Evolutionary conservation across 2,329 filamentous ascomycete species (phyloP).

Genomic region (Escovopsis sp.): DNA sequence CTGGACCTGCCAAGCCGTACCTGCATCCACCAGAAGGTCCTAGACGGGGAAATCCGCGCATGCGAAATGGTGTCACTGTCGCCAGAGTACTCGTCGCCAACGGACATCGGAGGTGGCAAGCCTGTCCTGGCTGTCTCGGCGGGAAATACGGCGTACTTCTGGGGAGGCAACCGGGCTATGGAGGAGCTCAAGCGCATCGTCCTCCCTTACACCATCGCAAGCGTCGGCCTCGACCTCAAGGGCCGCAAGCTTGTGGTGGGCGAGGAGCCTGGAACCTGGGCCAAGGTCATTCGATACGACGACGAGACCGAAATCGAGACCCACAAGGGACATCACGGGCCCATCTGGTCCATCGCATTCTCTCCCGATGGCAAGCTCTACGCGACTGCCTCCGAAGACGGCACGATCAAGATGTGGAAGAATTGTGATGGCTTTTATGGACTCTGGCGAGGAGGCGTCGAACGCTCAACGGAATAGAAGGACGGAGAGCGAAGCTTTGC

Average conservation of each 20-base stretch:
- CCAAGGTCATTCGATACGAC: constrained; percentile 84
- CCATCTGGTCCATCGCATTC: constrained; percentile 91
- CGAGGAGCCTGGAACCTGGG: constrained; percentile 87
- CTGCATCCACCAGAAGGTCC: constrained; percentile 59
- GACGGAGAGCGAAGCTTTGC: constrained; percentile 12
- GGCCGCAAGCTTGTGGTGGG: constrained; percentile 78
- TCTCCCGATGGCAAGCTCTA: constrained; percentile 93
- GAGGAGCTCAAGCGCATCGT: constrained; percentile 63
- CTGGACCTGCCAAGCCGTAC: constrained; percentile 71
- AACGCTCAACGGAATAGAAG: constrained; percentile 23
- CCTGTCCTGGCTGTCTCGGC: constrained; percentile 78
- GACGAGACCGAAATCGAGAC: constrained; percentile 73
- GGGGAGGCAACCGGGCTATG: constrained; percentile 59
- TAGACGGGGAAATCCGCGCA: constrained; percentile 78
- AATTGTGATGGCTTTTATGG: constrained; percentile 52
- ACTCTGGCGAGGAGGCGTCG: constrained; percentile 42
- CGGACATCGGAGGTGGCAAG: constrained; percentile 50
- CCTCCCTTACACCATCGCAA: constrained; percentile 75
- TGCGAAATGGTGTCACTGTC: constrained; percentile 73
- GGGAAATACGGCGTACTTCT: constrained; percentile 90
- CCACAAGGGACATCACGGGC: constrained; percentile 92
- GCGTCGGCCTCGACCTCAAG: constrained; percentile 72
- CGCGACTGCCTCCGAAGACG: constrained; percentile 91
- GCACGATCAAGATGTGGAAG: constrained; percentile 87
- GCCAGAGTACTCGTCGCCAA: constrained; percentile 39